Percentiles rank a stretch among this genome's conserved stretches.
Conservation (phyloP, 2,329 filamentous ascomycete species). For the Atkinsonella texensis region DNA sequence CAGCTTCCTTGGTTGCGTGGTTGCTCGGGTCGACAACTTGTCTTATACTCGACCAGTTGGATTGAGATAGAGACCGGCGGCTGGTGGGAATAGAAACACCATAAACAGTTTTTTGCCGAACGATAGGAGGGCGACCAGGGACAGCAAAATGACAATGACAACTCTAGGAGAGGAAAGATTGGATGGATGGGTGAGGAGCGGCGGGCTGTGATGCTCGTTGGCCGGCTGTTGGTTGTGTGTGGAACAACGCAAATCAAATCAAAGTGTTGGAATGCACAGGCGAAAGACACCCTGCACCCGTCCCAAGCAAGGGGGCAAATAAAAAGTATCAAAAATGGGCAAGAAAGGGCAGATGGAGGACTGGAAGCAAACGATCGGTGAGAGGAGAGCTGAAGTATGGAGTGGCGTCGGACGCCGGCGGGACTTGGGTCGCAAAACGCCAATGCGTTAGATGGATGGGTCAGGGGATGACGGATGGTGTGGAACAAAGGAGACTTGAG, state of each 20-base stretch:
- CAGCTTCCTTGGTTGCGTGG: background rate
- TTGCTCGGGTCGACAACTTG: background rate
- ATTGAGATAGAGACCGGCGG: background rate
- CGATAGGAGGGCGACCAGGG: background rate
- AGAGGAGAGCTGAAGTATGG: background rate
- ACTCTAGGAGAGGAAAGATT: background rate
- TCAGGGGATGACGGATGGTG: background rate
- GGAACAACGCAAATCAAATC: background rate
- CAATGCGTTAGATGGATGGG: background rate
- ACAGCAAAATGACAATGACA: background rate
- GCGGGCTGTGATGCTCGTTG: background rate
- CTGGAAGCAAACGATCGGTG: background rate
- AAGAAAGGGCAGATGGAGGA: background rate
- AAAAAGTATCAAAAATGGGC: background rate
- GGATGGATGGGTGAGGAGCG: background rate
- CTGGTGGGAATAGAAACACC: background rate
- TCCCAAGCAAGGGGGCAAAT: slow-evolving; percentile 1
- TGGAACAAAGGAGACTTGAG: background rate
- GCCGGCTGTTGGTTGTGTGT: background rate
- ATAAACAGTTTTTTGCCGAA: background rate
- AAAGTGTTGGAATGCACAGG: background rate
- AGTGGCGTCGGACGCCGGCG: background rate
- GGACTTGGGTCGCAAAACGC: background rate
- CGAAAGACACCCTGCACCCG: background rate
- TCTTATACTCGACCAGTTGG: background rate